Conservation (phyloP, 2,329 filamentous ascomycete species). For the Pseudogymnoascus sp. region DNA sequence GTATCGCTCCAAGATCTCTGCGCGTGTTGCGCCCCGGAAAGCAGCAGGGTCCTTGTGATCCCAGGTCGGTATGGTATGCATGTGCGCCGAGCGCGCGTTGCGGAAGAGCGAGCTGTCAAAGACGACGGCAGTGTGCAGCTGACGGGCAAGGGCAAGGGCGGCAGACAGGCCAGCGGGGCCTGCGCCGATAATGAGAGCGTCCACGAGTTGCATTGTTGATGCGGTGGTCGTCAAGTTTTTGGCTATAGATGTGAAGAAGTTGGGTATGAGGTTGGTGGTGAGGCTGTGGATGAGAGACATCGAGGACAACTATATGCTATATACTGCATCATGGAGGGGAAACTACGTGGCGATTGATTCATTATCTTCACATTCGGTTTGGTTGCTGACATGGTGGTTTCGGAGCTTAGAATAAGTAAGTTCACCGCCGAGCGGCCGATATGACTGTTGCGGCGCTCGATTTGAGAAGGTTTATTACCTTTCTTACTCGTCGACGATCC, state of each 20-base stretch:
- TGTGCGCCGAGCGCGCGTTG: conserved; percentile 35
- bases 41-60: conserved; percentile 30
- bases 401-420: not conserved
- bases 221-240: not conserved
- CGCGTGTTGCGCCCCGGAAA: conserved; percentile 28
- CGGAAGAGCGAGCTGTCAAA: conserved; percentile 38
- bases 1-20: conserved; percentile 32
- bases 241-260: not conserved
- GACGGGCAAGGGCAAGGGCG: conserved; percentile 33
- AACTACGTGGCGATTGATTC: not conserved
- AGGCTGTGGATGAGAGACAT: not conserved
- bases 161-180: conserved; percentile 39
- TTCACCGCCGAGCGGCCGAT: not conserved
- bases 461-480: too few relatives aligned
- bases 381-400: not conserved
- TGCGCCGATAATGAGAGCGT: conserved; percentile 34
- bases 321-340: not conserved
- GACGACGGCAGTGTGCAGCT: conserved; percentile 33
- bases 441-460: conserved; percentile 7
- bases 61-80: conserved; percentile 37
- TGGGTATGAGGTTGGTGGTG: not conserved
- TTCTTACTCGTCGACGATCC: too few relatives aligned
- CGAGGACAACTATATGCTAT: not conserved
- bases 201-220: conserved; percentile 13
- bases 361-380: not conserved